Percentiles rank a stretch among this genome's conserved stretches.
Conservation (phyloP, 306 rosid genomes). For the Vigna radiata region DNA sequence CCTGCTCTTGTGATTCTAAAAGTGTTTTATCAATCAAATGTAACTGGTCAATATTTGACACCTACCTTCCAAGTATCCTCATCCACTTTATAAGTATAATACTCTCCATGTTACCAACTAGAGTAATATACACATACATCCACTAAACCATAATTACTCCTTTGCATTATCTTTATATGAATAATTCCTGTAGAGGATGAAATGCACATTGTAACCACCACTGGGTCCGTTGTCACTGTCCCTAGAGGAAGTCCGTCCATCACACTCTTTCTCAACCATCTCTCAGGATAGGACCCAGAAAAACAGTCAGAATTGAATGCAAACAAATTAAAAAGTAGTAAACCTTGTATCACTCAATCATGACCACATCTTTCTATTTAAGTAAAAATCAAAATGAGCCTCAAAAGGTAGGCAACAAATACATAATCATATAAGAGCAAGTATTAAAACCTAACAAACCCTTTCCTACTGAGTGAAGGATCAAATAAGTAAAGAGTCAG, state of each 20-base stretch:
- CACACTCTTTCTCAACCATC: not conserved
- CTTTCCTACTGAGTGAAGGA: constrained; percentile 37
- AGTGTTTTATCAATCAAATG: no score
- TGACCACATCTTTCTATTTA: not conserved
- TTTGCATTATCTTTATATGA: no score
- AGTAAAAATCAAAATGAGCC: not conserved
- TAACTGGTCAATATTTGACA: no score
- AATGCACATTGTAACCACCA: no score
- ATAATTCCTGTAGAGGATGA: no score
- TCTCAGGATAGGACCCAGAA: not conserved
- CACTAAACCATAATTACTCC: no score
- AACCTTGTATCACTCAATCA: not conserved
- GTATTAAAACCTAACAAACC: constrained; percentile 81
- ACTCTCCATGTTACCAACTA: no score
- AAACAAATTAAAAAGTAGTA: not conserved
- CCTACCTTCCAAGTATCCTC: no score
- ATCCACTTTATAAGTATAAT: no score
- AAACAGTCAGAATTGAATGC: not conserved
- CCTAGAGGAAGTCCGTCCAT: not conserved
- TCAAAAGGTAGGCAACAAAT: constrained; percentile 48
- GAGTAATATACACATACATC: no score
- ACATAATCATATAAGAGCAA: constrained; percentile 56
- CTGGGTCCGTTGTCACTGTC: no score
- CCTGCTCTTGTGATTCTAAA: no score
- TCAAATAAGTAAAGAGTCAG: constrained; percentile 38